These are phyloP conservation scores for Psophocarpus tetragonolobus DNA, from an alignment of 306 rosid genomes.

Conservation along the genomic window DNA sequence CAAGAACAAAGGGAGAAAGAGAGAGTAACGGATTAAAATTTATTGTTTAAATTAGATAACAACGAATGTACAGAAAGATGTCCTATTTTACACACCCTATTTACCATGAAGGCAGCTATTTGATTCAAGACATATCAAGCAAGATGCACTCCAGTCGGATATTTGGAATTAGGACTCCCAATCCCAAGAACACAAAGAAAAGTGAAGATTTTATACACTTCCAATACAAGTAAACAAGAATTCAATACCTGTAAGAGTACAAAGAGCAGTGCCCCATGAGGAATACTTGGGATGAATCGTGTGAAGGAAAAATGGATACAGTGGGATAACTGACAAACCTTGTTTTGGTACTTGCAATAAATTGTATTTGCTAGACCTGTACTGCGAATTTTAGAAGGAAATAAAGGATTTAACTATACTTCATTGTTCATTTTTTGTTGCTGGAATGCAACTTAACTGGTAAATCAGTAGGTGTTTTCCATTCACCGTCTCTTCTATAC, in stretches of 20 bases:
- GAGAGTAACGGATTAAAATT: constrained; percentile 15
- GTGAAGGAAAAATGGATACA: constrained; percentile 38
- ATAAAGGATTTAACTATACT: constrained; percentile 23
- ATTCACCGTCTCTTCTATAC: constrained; percentile 11
- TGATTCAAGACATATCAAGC: constrained; percentile 16
- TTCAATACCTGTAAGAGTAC: constrained; percentile 46
- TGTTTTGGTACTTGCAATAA: constrained; percentile 29
- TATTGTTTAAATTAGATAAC: constrained; percentile 40
- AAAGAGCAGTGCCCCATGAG: constrained; percentile 50
- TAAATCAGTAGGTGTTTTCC: constrained; percentile 16
- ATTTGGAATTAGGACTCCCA: constrained; percentile 34
- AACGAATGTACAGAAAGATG: constrained; percentile 39
- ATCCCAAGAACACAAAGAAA: constrained; percentile 44
- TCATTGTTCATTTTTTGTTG: constrained; percentile 32
- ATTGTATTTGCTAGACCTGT: constrained; percentile 34
- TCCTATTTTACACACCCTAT: constrained; percentile 29
- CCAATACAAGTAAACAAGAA: constrained; percentile 42
- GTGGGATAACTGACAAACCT: constrained; percentile 33
- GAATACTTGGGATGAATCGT: constrained; percentile 26
- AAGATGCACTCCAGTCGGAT: constrained; percentile 24
- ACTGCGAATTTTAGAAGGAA: constrained; percentile 30
- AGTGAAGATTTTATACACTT: constrained; percentile 37
- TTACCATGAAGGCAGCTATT: constrained; percentile 31
- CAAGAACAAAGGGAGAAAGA: not conserved
- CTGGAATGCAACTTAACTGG: constrained; percentile 21